phyloP scores from a whole-genome alignment of 1,284 basidiomycete species.

The Chalciporus sp. region DNA sequence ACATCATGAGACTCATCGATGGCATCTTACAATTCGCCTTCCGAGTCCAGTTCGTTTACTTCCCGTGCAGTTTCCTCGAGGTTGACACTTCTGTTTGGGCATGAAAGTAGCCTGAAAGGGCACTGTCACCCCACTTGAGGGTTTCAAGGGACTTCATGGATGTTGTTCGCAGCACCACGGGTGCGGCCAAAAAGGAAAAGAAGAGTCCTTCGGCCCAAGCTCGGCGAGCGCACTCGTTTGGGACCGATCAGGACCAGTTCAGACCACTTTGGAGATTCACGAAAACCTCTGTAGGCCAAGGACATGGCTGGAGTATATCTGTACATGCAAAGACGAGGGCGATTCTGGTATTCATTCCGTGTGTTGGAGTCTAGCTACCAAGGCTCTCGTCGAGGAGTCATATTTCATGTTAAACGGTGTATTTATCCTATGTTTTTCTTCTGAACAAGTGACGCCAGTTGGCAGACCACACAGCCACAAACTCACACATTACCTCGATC shows the following conservation, averaged over 20 bases:
- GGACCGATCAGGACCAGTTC: no score
- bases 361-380: not conserved
- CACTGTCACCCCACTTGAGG: conserved; percentile 41
- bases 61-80: conserved; percentile 49
- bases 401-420: not conserved
- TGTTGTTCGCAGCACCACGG: conserved; percentile 37
- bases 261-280: no score
- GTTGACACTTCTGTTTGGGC: conserved; percentile 50
- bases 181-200: no score
- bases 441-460: no score
- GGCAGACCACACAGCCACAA: not conserved
- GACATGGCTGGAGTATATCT: not conserved
- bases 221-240: no score
- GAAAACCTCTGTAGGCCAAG: conserved; percentile 19
- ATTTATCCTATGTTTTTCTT: not conserved
- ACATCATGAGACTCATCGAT: not conserved
- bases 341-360: conserved; percentile 23
- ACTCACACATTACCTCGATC: not conserved
- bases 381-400: not conserved
- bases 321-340: conserved; percentile 34
- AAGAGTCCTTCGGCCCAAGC: no score
- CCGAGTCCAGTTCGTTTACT: conserved; percentile 45
- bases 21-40: conserved; percentile 45
- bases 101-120: conserved; percentile 51
- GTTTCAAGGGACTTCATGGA: conserved; percentile 43